These are phyloP conservation scores for Polyporus arcularius DNA, from an alignment of 768 basidiomycete genomes.

Conservation along the genomic window DNA sequence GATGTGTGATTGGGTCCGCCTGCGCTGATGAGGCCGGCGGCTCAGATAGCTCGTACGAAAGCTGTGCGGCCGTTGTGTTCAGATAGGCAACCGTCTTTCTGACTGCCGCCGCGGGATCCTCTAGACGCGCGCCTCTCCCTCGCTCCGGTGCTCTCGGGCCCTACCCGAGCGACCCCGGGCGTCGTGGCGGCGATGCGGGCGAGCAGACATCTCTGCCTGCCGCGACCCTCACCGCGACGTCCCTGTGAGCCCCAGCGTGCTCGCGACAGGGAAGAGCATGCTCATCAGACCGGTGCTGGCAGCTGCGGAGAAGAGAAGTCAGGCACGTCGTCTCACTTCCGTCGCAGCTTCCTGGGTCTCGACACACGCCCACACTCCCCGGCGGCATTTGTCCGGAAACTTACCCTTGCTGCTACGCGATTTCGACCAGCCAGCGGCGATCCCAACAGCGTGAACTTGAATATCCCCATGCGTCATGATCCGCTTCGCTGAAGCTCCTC, in stretches of 20 bases:
- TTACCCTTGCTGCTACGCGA: no score
- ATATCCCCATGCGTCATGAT: no score
- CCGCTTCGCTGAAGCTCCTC: no score
- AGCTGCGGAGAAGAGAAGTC: not conserved
- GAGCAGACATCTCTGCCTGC: no score
- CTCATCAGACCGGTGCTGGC: not conserved
- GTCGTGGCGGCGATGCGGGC: no score
- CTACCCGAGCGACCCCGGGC: no score
- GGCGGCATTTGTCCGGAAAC: no score
- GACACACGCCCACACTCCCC: not conserved
- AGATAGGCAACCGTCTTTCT: conserved; percentile 15
- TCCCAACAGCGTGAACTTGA: no score
- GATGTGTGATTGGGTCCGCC: conserved; percentile 5
- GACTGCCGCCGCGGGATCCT: conserved; percentile 12
- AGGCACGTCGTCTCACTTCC: not conserved
- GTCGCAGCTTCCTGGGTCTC: not conserved
- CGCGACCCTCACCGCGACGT: not conserved
- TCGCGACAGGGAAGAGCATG: not conserved
- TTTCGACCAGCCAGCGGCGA: no score
- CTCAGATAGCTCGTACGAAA: conserved; percentile 10
- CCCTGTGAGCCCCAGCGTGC: not conserved
- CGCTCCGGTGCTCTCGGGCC: no score
- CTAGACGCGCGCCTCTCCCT: not conserved
- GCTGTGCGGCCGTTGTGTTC: conserved; percentile 17
- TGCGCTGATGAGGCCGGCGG: not conserved